Evolutionary conservation across 352 stramenopile genomes (phyloP), one percentile per base, ranked within the genome.

Genomic region (Phytophthora sojae): DNA sequence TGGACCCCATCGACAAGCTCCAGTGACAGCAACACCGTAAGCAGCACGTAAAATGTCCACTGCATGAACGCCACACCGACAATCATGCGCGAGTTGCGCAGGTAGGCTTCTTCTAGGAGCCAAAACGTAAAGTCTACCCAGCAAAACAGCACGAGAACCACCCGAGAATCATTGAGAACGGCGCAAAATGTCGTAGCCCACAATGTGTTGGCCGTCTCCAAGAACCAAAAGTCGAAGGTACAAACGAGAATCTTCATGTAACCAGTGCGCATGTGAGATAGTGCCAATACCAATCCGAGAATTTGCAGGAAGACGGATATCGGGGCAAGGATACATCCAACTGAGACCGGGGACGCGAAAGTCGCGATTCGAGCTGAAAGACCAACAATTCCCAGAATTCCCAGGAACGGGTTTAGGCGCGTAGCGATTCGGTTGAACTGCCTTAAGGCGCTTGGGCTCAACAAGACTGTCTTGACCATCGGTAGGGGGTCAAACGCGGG

Each of bases 211-310:
- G 47, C 47, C 11, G 21, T 30, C 47, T 54, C 8, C 4, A 54
- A 54, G 23, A 54, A 54, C 19, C 47, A 54, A 11, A 54, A 54
- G 47, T 54, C 47, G 23, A 54, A 54, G 3, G 47, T 54, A 8
- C 47, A n/a, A 25, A 61, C 11, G 1, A 61, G 11, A 51, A 60
- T 37, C 15, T 61, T 61, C 9, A 61, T 25, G 55, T 61, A 61
- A 15, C 51, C 35, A 2, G 37, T 61, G 5, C 55, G 32, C n/a
- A 51, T 21, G 15, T 61, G 55, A 23, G 55, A 37, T 32, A 25
- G 19, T 21, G 35, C 25, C 5, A 30, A 25, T 8, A 61, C 9
- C 35, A 61, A 8, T 2, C 55, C 35, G n/a, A n/a, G 39, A 9
- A 61, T 32, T 12, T 61, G 55, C 37, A 61, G 15, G 15, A 61